phyloP scores from a whole-genome alignment of 352 stramenopile genomes.

The Phytophthora pisi region DNA sequence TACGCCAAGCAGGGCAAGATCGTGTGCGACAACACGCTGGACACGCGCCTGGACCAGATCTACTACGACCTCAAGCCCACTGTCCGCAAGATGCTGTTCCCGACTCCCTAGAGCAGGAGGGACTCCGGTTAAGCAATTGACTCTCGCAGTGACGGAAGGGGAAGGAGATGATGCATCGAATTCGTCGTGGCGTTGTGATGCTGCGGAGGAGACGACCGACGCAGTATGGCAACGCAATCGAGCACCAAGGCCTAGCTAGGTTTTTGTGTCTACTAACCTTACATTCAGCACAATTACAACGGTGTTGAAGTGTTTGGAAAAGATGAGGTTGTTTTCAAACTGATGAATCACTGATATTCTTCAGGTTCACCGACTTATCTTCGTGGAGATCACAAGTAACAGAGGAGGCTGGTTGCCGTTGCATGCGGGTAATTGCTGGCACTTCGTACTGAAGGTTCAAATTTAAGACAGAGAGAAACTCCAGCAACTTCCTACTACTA shows the following conservation, averaged over 20 bases:
- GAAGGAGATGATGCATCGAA: conserved; percentile 15
- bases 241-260: conserved; percentile 25
- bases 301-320: not conserved
- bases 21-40: conserved; percentile 98
- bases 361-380: too few relatives aligned
- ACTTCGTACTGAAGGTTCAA: too few relatives aligned
- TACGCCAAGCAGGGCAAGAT: conserved; percentile 95
- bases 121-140: not conserved
- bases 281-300: conserved; percentile 19
- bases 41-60: conserved; percentile 84
- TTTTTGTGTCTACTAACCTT: conserved; percentile 27
- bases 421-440: too few relatives aligned
- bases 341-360: too few relatives aligned
- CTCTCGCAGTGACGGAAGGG: conserved; percentile 3
- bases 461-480: too few relatives aligned
- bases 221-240: conserved; percentile 8
- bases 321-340: too few relatives aligned
- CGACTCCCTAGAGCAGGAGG: conserved; percentile 42
- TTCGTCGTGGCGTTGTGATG: conserved; percentile 1
- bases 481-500: too few relatives aligned
- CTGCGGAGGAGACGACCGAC: conserved; percentile 2
- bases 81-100: conserved; percentile 83
- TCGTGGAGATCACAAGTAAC: too few relatives aligned
- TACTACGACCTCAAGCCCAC: conserved; percentile 86
- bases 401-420: too few relatives aligned